Base-by-base conservation (phyloP, 331 rosid species). In the Malus hybrid region DNA sequence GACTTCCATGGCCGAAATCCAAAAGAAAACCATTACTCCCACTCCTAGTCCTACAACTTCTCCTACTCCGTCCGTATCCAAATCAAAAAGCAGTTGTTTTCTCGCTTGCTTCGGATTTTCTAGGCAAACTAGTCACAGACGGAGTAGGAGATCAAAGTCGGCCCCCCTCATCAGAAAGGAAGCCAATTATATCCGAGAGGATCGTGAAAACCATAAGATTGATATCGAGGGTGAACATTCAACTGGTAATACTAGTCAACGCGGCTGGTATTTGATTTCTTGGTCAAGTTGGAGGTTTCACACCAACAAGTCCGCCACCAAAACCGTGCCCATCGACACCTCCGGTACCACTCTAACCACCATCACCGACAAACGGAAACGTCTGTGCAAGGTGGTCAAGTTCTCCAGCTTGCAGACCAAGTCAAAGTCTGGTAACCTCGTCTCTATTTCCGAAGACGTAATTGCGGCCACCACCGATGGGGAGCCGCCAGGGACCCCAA, bases 291-390 rank as follows among this genome's bases (percentile, higher is more conserved):
- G 67, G 65, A 59, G 65, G 67, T 62, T 62, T 29, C 18, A 19
- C 67, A 6, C 34, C 20, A 28, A 74, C 11, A 83, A 74, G 20
- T 73, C 89, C 2, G 15, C 72, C 62, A 22, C 73, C 76, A 86
- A 90, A 83, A 88, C 91, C 80, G 90, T 83, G 68, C 91, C 93
- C 82, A 48, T 90, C 44, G 85, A 81, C 72, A 1, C 42, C 71
- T 12, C 84, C 54, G 20, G 67, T 27, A 79, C 48, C 48, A 39
- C 44, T 39, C 4, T 39, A 39, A 39, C 44, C 44, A 42, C 83
- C 36, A 28, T 76, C 13, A 19, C 79, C 18, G 78, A 61, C n/a
- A 57, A 73, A 77, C 36, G 44, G 44, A 12, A 32, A 64, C 74
- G 6, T 34, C 81, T 48, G 34, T 22, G 20, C 74, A 62, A 59